Base-by-base conservation (phyloP, 345 rosid genomes). In the Arabis hirsuta region DNA sequence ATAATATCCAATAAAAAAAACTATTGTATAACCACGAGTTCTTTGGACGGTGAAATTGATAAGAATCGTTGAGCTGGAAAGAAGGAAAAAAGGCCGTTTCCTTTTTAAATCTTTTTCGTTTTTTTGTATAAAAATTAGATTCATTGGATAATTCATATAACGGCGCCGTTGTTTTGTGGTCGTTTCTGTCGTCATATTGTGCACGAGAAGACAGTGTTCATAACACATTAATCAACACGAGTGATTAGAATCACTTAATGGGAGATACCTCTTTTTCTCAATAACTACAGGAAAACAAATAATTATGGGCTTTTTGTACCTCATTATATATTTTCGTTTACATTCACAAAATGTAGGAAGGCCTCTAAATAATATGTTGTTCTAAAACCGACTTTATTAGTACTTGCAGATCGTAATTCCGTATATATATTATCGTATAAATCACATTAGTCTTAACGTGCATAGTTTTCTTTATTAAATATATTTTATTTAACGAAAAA, bases 121-220 rank as follows among this genome's bases (percentile, higher is more conserved):
- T 32, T 22, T 31, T 14, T 32, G 43, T 55, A 55, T 55, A 26
- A 55, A 55, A 55, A 55, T 55, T 24, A 32, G 14, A 36, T 32
- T n/a, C 14, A 39, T 32, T 32, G 42, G 43, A 8, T 34, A 20
- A 65, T 22, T 51, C 24, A 24, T n/a, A 51, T 7, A 51, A 38
- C 36, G 59, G 70, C 48, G 59, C 71, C 71, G 60, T 65, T 52
- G 3, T 52, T 39, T 29, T n/a, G 41, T 57, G 29, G 3, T 57
- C 5, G 19, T 16, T 19, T 19, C 29, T 9, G 8, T 34, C 26
- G 19, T 36, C 4, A 36, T 11, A 16, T 19, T 16, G 29, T 16
- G 27, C 27, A 56, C 2, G 10, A 52, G 16, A 56, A 34, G 27
- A 34, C n/a, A 13, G 27, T 56, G 34, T 34, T 36, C 27, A 56